These are phyloP conservation scores for Zygosaccharomyces pseudobailii DNA, from an alignment of 1,139 yeast species.

Conservation along the genomic window DNA sequence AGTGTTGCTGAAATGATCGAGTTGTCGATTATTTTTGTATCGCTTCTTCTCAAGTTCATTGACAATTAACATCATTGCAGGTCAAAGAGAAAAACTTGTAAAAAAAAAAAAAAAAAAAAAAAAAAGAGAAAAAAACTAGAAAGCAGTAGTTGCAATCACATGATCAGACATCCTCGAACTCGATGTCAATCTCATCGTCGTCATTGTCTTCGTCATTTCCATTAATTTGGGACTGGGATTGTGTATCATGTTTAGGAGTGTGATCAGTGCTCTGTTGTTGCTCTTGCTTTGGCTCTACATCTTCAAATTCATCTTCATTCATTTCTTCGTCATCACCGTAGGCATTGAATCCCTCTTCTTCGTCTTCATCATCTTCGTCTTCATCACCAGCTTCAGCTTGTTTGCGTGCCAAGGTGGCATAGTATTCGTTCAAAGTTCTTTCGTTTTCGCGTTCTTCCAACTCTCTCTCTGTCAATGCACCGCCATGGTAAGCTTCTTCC, in stretches of 20 bases:
- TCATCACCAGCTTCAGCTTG: slow-evolving; percentile 43
- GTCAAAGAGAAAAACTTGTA: too few species aligned
- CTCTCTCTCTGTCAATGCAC: slow-evolving; percentile 28
- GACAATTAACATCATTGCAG: too few species aligned
- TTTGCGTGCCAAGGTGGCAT: slow-evolving; percentile 52
- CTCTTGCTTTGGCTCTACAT: slow-evolving; percentile 10
- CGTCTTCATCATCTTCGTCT: slow-evolving; percentile 33
- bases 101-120: slow-evolving; percentile 1
- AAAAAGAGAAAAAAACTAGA: neutral
- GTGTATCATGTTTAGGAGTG: neutral
- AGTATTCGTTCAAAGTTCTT: slow-evolving; percentile 56
- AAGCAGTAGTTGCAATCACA: neutral
- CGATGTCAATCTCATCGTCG: slow-evolving; percentile 32
- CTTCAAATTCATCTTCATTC: slow-evolving; percentile 47
- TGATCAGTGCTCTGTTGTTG: neutral
- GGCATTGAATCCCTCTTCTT: slow-evolving; percentile 19
- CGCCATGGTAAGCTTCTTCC: slow-evolving; percentile 15
- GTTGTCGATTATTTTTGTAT: too few species aligned
- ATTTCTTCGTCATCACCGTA: slow-evolving; percentile 42
- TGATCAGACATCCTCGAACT: slow-evolving; percentile 35
- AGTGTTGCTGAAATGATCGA: neutral
- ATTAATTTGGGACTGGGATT: slow-evolving; percentile 35
- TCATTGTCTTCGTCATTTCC: slow-evolving; percentile 41
- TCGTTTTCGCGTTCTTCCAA: slow-evolving; percentile 52
- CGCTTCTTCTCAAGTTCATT: too few species aligned